Evolutionary conservation across 192 early-diverging fungal species (phyloP).

Genomic region (Podochytrium sp.): DNA sequence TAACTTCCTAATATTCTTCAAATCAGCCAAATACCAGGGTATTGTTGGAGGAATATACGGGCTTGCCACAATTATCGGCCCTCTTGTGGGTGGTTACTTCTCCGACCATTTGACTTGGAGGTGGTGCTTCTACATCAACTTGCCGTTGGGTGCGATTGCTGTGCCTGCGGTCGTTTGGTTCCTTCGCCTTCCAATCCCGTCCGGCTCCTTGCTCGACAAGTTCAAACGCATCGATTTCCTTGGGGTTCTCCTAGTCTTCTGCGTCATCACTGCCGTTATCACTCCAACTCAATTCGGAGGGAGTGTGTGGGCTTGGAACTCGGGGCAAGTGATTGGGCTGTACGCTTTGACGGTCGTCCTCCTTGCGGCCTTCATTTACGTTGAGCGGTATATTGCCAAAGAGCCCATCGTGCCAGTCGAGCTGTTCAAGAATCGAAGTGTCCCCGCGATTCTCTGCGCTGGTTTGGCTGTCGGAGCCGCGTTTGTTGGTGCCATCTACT

Average conservation of each 20-base stretch:
- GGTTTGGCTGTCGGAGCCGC: conserved; percentile 34
- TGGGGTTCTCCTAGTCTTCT: conserved; percentile 55
- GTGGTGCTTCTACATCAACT: conserved; percentile 65
- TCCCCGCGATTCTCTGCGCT: conserved; percentile 3
- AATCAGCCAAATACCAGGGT: conserved; percentile 46
- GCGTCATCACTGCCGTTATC: conserved; percentile 55
- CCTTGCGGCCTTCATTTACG: conserved; percentile 55
- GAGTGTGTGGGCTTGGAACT: conserved; percentile 60
- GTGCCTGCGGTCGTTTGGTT: conserved; percentile 57
- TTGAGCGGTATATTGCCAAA: conserved; percentile 62
- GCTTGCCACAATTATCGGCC: conserved; percentile 78
- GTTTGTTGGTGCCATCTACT: conserved; percentile 60
- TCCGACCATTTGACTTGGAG: conserved; percentile 58
- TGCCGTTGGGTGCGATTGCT: conserved; percentile 76
- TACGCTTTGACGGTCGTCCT: conserved; percentile 70
- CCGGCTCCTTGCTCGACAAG: conserved; percentile 53
- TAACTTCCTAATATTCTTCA: not conserved
- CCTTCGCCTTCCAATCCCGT: conserved; percentile 59
- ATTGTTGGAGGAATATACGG: conserved; percentile 82
- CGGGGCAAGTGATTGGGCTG: conserved; percentile 58
- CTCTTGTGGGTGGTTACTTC: conserved; percentile 85
- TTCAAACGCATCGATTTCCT: conserved; percentile 59
- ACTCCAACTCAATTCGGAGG: conserved; percentile 73
- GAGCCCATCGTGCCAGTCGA: conserved; percentile 68
- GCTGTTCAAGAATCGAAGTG: conserved; percentile 53